Base-by-base conservation (phyloP, 2,329 filamentous ascomycete genomes). In the Lachnellula cervina region DNA sequence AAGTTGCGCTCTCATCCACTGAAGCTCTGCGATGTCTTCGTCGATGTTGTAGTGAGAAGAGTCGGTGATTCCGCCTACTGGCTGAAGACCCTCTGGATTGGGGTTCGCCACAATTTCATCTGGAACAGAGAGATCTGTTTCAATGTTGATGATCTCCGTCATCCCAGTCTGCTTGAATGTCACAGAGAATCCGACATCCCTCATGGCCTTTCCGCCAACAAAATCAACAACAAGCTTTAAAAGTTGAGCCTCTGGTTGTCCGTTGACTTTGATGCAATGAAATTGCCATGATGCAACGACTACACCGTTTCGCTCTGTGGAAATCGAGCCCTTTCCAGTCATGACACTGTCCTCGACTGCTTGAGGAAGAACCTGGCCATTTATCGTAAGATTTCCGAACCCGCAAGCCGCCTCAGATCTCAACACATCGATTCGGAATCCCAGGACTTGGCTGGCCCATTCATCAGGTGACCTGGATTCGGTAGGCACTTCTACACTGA, bases 211-310 rank as follows among this genome's bases (percentile, higher is more conserved):
- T 49, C 73, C 75, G 63, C 80, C 71, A 35, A 80, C 57, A 7
- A 69, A 71, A 38, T 74, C 63, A 44, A 80, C 66, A 37, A 71
- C 69, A 44, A 81, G 73, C 55, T 68, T 73, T 64, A 81, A 65
- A 14, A 74, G 62, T 62, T 80, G 77, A 49, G 73, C 73, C 49
- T 74, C 66, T 13, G 72, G 69, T 40, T 70, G 65, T 23, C 71
- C 69, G 53, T 72, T 72, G 50, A 72, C 68, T 14, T 72, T 70
- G 40, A 76, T 66, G 58, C 79, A 82, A 56, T 73, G 71, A 55
- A 79, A 75, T 16, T 69, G 65, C 79, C 79, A 82, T 49, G 71
- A 69, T 55, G 76, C 76, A 21, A 70, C 65, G 51, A 80, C 68
- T 49, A 70, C 62, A 53, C 66, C 68, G 54, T 72, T 73, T 28